Evolutionary conservation across 768 basidiomycete species (phyloP).

Genomic region (Mycena venus): DNA sequence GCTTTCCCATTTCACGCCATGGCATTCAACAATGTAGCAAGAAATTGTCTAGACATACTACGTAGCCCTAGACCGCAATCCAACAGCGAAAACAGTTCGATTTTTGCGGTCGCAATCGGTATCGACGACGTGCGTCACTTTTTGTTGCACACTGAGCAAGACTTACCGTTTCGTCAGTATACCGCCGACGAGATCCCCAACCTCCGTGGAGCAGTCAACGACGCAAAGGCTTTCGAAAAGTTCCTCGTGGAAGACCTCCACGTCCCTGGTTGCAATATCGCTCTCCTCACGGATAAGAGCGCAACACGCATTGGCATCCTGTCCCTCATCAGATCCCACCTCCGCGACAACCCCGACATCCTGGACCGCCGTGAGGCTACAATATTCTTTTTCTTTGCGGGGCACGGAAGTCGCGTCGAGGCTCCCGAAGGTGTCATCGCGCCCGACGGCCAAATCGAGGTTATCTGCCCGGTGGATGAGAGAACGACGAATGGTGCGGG

Average conservation of each 20-base stretch:
- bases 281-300: background rate
- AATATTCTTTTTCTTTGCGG: conserved; percentile 6
- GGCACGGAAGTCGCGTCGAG: background rate
- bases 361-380: background rate
- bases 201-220: background rate
- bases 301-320: background rate
- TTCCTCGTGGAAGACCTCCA: background rate
- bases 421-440: background rate
- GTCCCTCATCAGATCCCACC: background rate
- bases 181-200: background rate
- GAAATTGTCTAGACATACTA: too few relatives aligned
- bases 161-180: background rate
- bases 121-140: background rate
- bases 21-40: too few relatives aligned
- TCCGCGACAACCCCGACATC: background rate
- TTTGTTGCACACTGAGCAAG: background rate
- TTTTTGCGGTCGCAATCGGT: background rate
- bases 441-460: background rate
- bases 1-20: too few relatives aligned
- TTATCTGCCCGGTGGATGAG: background rate
- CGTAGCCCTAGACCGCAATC: too few relatives aligned
- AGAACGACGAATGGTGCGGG: background rate
- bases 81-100: too few relatives aligned
- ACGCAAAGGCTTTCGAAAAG: background rate
- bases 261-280: background rate